These are phyloP conservation scores for Ramularia collo-cygni DNA, from an alignment of 2,329 filamentous ascomycete genomes.

Conservation along the genomic window DNA sequence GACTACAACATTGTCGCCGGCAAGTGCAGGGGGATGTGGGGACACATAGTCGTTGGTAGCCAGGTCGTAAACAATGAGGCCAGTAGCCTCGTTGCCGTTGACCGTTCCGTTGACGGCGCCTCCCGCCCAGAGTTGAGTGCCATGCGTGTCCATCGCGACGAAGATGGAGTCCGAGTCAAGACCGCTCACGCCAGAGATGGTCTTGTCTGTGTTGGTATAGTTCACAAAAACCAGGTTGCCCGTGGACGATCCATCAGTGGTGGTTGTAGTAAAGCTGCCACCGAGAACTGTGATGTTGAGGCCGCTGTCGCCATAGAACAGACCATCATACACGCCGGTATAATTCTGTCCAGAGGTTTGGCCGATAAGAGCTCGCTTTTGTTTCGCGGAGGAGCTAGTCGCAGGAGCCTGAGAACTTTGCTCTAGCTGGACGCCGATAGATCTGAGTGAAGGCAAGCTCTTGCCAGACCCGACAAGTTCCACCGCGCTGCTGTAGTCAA, in stretches of 20 bases:
- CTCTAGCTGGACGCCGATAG: constrained; percentile 51
- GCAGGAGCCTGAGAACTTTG: constrained; percentile 22
- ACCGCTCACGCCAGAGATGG: constrained; percentile 52
- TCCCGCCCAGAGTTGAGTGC: constrained; percentile 70
- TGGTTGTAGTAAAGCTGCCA: constrained; percentile 72
- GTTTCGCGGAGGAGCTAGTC: constrained; percentile 19
- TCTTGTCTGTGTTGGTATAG: constrained; percentile 49
- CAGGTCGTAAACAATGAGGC: constrained; percentile 76
- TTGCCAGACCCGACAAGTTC: constrained; percentile 48
- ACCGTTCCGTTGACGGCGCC: constrained; percentile 70
- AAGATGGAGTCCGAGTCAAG: constrained; percentile 70
- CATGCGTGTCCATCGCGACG: constrained; percentile 60
- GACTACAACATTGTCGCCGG: constrained; percentile 64
- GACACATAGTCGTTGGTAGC: constrained; percentile 52
- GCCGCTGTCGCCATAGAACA: constrained; percentile 64
- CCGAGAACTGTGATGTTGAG: constrained; percentile 82
- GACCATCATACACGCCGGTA: constrained; percentile 67
- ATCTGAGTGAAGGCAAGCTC: constrained; percentile 30
- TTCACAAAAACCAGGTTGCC: constrained; percentile 81
- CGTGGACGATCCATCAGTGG: constrained; percentile 61
- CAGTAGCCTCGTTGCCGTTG: constrained; percentile 56
- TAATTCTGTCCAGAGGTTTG: constrained; percentile 37
- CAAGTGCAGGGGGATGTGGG: constrained; percentile 68
- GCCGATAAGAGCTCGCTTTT: constrained; percentile 37
- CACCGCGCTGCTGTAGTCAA: constrained; percentile 66